phyloP scores from a whole-genome alignment of 495 filamentous ascomycete species.

The Hyaloscypha variabilis region DNA sequence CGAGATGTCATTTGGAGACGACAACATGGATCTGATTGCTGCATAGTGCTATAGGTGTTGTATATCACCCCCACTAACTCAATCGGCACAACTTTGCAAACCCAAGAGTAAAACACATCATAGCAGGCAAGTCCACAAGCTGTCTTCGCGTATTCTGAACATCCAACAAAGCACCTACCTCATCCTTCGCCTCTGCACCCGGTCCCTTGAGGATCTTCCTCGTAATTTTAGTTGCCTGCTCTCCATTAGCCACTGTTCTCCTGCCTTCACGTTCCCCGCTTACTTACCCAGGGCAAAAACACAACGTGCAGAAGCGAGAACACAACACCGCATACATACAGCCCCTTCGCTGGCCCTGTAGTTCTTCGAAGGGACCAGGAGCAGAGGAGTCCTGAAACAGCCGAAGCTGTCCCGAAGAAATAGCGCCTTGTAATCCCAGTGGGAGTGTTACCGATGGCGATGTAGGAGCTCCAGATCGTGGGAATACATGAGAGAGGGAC shows the following conservation, averaged over 20 bases:
- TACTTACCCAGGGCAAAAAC: not conserved
- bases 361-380: not conserved
- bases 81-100: conserved; percentile 1
- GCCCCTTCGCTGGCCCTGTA: not conserved
- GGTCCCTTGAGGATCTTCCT: conserved; percentile 15
- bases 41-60: too few relatives aligned
- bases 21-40: too few relatives aligned
- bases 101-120: conserved; percentile 17
- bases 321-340: conserved; percentile 21
- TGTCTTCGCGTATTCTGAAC: conserved; percentile 11
- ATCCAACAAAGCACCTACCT: conserved; percentile 8
- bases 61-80: too few relatives aligned
- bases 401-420: too few relatives aligned
- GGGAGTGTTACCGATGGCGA: conserved; percentile 8
- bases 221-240: conserved; percentile 8
- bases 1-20: too few relatives aligned
- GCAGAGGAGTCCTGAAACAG: not conserved
- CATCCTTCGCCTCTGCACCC: conserved; percentile 12
- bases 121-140: conserved; percentile 24
- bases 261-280: not conserved
- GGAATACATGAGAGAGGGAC: conserved; percentile 8
- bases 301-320: conserved; percentile 16
- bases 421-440: conserved; percentile 2
- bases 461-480: conserved; percentile 15
- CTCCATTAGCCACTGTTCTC: not conserved